Evolutionary conservation across 225 moss, liverwort and hornwort genomes (phyloP).

Genomic region (Neckera pumila): DNA sequence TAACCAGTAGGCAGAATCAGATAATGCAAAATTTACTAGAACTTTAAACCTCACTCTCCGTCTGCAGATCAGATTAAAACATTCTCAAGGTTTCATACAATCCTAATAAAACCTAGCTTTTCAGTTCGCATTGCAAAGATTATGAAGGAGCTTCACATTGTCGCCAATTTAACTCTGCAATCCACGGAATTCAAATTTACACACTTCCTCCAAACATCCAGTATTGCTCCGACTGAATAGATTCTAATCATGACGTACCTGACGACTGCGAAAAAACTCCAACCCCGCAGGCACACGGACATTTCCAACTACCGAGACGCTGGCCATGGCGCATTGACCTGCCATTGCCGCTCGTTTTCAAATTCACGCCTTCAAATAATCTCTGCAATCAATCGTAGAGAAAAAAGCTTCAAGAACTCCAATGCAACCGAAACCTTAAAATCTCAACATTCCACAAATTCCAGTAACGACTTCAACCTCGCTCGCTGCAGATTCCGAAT

Average conservation of each 20-base stretch:
- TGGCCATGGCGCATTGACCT: constrained; percentile 17
- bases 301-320: background rate
- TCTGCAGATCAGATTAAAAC: background rate
- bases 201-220: background rate
- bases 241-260: constrained; percentile 1
- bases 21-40: background rate
- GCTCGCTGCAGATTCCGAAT: background rate
- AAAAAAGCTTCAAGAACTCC: background rate
- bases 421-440: background rate
- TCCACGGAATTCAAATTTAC: background rate
- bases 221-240: background rate
- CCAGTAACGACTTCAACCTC: background rate
- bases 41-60: background rate
- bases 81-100: background rate
- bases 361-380: background rate
- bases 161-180: background rate
- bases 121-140: background rate
- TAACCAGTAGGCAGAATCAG: background rate
- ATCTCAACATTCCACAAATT: background rate
- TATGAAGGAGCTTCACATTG: background rate
- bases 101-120: background rate
- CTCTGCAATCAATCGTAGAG: background rate
- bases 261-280: background rate
- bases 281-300: background rate
- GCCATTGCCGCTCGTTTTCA: background rate